These are phyloP conservation scores for Sporobolomyces phaffii DNA, from an alignment of 768 basidiomycete genomes.

Conservation along the genomic window DNA sequence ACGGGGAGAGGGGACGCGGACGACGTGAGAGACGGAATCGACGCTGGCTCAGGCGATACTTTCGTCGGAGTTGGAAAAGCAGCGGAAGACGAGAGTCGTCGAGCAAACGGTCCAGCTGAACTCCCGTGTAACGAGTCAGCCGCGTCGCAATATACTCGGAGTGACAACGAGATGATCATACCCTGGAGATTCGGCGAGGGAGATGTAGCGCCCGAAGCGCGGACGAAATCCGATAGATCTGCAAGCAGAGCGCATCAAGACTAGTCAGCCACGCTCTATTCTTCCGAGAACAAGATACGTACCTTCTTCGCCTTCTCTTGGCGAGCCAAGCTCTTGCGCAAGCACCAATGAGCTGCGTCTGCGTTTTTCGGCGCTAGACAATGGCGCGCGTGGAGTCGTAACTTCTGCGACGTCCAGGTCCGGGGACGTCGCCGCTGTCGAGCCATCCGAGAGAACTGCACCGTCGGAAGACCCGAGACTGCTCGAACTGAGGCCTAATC, in stretches of 20 bases:
- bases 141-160: neutral
- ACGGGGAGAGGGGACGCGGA: neutral
- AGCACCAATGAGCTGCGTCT: slow-evolving; percentile 7
- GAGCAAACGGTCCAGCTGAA: slow-evolving; percentile 8
- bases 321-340: neutral
- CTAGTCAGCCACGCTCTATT: neutral
- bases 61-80: neutral
- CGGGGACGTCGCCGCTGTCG: slow-evolving; percentile 25
- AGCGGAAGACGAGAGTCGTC: neutral
- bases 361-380: neutral
- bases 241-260: neutral
- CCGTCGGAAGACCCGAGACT: neutral
- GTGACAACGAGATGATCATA: neutral
- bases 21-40: neutral
- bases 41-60: neutral
- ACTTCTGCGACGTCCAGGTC: neutral
- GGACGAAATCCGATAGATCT: slow-evolving; percentile 20
- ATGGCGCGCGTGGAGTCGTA: neutral
- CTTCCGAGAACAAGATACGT: neutral
- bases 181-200: neutral
- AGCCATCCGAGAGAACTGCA: neutral
- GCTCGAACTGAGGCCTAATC: neutral
- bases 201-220: neutral
- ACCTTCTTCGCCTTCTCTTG: neutral
- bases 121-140: neutral